A percentile compares a stretch with the other conserved stretches of the same genome.
These are phyloP conservation scores for Ascocoryne sarcoides DNA, from an alignment of 2,329 filamentous ascomycete species.

Conservation along the genomic window DNA sequence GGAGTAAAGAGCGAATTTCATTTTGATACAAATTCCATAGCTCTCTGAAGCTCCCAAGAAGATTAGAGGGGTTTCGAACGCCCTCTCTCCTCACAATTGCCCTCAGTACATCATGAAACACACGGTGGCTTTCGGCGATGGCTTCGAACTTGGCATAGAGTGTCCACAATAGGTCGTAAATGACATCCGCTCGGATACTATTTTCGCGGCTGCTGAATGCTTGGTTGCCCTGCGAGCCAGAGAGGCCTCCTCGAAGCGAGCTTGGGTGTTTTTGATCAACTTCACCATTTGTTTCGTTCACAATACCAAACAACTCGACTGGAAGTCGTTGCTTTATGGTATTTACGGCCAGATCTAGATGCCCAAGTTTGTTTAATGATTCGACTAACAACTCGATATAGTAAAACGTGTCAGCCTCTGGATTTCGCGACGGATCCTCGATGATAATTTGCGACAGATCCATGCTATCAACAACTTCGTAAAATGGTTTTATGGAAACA, in stretches of 20 bases:
- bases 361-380: conserved; percentile 78
- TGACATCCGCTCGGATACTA: conserved; percentile 70
- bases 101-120: conserved; percentile 85
- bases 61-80: conserved; percentile 47
- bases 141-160: conserved; percentile 95
- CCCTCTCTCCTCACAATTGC: conserved; percentile 80
- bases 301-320: conserved; percentile 86
- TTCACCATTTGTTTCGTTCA: conserved; percentile 91
- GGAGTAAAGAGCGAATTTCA: conserved; percentile 86
- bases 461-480: conserved; percentile 49
- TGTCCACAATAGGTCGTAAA: conserved; percentile 86
- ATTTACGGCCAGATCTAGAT: conserved; percentile 78
- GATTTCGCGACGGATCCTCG: conserved; percentile 88
- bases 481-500: conserved; percentile 42
- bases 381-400: conserved; percentile 86
- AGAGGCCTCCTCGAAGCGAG: conserved; percentile 48
- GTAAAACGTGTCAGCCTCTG: conserved; percentile 89
- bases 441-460: conserved; percentile 54
- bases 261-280: conserved; percentile 90
- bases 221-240: conserved; percentile 46
- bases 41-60: conserved; percentile 88
- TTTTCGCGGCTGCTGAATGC: conserved; percentile 62
- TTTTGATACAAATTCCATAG: conserved; percentile 97
- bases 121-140: conserved; percentile 88
- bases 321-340: conserved; percentile 87